Base-by-base conservation (phyloP, 2,329 filamentous ascomycete species). In the Rachicladosporium sp. region DNA sequence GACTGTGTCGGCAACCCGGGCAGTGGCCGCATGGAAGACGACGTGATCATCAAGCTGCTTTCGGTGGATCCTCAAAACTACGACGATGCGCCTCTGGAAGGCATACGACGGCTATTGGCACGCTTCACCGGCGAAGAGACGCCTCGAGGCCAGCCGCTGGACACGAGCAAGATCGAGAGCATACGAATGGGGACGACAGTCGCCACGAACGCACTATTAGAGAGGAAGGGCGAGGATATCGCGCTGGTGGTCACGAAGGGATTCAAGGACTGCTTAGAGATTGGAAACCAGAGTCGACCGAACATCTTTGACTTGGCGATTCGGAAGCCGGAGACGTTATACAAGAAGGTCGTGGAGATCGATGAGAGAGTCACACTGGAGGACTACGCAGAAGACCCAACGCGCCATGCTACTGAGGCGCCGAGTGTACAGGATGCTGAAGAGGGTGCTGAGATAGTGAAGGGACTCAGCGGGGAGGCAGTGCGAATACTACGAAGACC, bases 1-100 rank as follows among this genome's bases (percentile, higher is more conserved):
- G 85, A 93, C 62, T 88, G 82, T 55, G 80, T 89, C 29, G 83
- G 83, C 45, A 86, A 84, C 51, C 72, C 80, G 6, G 74, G 70
- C 50, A 78, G 68, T 49, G 81, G 68, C 4, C 67, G 68, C 43
- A 73, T 76, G 56, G 65, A 72, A 52, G 44, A 49, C 15, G 50
- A 54, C 33, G 46, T 55, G n/a, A 45, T 56, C 33, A 38, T 57
- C 32, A 57, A 57, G 39, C 42, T 57, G 15, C 41, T 57, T 19
- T 57, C 54, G 6, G 50, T 55, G 6, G 52, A 55, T 40, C 53
- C 53, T 13, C 35, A 43, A 11, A 52, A 57, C 35, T 57, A 57
- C 34, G 35, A 48, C 30, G 54, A 57, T 44, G 54, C 54, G 6
- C 54, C 54, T 3, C 55, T 52, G 9, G 54, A 57, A 42, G 53